phyloP scores from a whole-genome alignment of 768 basidiomycete species.

The Lactarius hatsudake region DNA sequence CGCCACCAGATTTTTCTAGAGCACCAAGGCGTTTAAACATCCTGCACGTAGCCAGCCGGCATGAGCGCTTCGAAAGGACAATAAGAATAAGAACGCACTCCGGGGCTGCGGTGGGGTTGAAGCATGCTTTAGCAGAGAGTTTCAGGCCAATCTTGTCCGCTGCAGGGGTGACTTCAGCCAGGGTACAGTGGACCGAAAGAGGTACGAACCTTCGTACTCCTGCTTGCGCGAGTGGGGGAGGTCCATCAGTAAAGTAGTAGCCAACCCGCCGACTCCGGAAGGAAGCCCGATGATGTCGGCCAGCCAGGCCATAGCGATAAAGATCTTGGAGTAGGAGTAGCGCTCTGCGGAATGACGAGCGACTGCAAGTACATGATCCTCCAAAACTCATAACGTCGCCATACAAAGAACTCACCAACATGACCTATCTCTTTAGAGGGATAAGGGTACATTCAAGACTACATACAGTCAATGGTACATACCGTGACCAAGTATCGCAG shows the following conservation, averaged over 20 bases:
- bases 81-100: slow-evolving; percentile 44
- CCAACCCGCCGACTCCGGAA: slow-evolving; percentile 45
- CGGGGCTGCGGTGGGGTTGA: slow-evolving; percentile 75
- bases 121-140: slow-evolving; percentile 83
- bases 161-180: slow-evolving; percentile 31
- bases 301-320: slow-evolving; percentile 41
- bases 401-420: slow-evolving; percentile 43
- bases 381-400: neutral
- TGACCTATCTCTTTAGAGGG: slow-evolving; percentile 70
- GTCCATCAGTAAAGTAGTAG: slow-evolving; percentile 54
- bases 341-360: slow-evolving; percentile 56
- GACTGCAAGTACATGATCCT: slow-evolving; percentile 34
- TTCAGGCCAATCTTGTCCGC: slow-evolving; percentile 85
- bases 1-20: slow-evolving; percentile 44
- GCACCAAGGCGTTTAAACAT: slow-evolving; percentile 68
- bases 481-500: slow-evolving; percentile 86
- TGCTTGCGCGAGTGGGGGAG: slow-evolving; percentile 81
- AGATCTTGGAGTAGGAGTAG: slow-evolving; percentile 42
- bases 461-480: slow-evolving; percentile 17
- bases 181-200: neutral
- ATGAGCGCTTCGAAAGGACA: neutral
- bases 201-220: slow-evolving; percentile 70
- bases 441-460: neutral
- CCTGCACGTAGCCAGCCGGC: slow-evolving; percentile 31
- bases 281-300: slow-evolving; percentile 56